phyloP scores from a whole-genome alignment of 805 yeast species.

The Candida anglica region DNA sequence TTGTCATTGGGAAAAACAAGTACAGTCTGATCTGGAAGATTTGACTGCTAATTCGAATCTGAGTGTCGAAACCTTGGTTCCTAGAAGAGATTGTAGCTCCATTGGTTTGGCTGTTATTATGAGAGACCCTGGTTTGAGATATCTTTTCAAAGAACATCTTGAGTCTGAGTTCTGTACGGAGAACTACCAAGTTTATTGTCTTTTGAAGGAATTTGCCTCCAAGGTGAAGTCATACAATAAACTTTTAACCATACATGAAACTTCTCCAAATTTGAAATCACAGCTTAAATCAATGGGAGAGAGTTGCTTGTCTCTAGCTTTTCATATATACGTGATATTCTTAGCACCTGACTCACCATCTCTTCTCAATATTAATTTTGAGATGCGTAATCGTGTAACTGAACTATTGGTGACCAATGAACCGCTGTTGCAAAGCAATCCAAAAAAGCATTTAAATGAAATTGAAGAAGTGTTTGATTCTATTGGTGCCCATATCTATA shows the following conservation, averaged over 20 bases:
- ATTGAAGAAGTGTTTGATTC: constrained; percentile 37
- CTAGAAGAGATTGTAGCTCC: not conserved
- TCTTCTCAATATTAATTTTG: constrained; percentile 65
- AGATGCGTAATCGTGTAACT: constrained; percentile 31
- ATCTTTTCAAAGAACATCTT: constrained; percentile 63
- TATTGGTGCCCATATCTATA: constrained; percentile 47
- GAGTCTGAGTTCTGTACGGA: constrained; percentile 66
- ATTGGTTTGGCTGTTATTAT: constrained; percentile 40
- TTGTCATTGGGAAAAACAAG: constrained; percentile 26
- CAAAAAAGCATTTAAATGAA: constrained; percentile 10
- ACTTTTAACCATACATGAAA: not conserved
- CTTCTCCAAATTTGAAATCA: not conserved
- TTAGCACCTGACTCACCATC: constrained; percentile 64
- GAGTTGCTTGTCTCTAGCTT: constrained; percentile 58
- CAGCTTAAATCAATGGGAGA: constrained; percentile 32
- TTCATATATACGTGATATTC: constrained; percentile 62
- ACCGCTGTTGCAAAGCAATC: not conserved
- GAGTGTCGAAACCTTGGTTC: not conserved
- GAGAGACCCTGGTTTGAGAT: constrained; percentile 72
- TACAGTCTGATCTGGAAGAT: constrained; percentile 9
- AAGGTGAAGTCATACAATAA: constrained; percentile 25
- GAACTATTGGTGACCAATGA: constrained; percentile 18
- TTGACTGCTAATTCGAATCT: not conserved
- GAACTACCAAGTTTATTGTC: constrained; percentile 68
- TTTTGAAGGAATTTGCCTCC: constrained; percentile 49